Base-by-base conservation (phyloP, 495 filamentous ascomycete genomes). In the Sordaria brevicollis region DNA sequence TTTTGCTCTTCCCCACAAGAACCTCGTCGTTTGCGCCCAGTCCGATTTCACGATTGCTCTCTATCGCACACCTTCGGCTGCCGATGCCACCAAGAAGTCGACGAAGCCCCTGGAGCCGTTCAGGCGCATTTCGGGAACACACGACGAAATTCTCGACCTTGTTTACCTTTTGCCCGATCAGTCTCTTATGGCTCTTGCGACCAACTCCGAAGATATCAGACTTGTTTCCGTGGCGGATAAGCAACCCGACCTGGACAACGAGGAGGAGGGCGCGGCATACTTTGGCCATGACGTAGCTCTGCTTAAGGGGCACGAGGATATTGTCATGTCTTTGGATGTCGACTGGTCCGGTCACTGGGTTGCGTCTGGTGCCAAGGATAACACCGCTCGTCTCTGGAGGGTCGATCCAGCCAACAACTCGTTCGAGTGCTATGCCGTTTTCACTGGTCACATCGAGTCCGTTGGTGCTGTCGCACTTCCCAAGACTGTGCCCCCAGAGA, bases 341-440 rank as follows among this genome's bases (percentile, higher is more conserved):
- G 95, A 98, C 79, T 96, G 92, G 92, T 97, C 95, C 5, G 95
- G 96, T 9, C 88, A 93, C 77, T 99, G 95, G 95, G 86, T 99
- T 66, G 96, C 91, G 35, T 97, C 93, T 35, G 95, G 94, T 43
- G 91, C 93, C 6, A 99, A 98, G 82, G 95, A 99, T 78, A 98
- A 98, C 74, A 92, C 92, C 3, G 94, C 94, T 21, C 89, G 92
- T 67, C 82, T 99, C 29, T 99, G 95, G 96, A 84, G 90, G 35
- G 83, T 98, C 62, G 95, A 99, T 79, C 89, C 91, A 10, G 85
- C 85, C 4, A 89, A 85, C 34, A 86, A 87, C 41, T 90, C 90
- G 1, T 98, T 92, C 76, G 86, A 82, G 5, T 96, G 91, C 80
- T 90, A 90, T 76, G 89, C 92, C 13, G 86, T 89, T 25, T 91